Conservation (phyloP, 352 stramenopile species). For the Pythium vanterpoolii region DNA sequence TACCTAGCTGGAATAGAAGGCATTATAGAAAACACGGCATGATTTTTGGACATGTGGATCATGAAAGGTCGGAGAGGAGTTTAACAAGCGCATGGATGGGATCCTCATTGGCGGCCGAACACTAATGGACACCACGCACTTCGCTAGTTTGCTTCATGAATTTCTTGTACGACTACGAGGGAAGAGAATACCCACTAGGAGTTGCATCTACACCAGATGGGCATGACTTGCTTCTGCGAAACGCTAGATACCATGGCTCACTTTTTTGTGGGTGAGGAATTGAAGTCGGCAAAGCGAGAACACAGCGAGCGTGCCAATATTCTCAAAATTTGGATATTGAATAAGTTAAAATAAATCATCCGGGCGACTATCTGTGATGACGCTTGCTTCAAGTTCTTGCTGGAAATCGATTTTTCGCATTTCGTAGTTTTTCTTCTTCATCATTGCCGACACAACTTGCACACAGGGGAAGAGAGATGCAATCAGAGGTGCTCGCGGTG, state of each 20-base stretch:
- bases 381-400: neutral
- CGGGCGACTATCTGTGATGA: neutral
- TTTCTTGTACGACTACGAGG: constrained; percentile 18
- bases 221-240: constrained; percentile 1
- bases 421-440: neutral
- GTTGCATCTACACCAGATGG: neutral
- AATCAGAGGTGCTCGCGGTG: constrained; percentile 69
- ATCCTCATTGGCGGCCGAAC: neutral
- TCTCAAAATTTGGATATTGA: constrained; percentile 12
- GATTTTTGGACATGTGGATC: neutral
- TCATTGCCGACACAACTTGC: neutral
- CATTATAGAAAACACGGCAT: neutral
- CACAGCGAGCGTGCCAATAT: neutral
- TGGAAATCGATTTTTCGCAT: neutral
- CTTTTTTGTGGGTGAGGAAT: too few species aligned
- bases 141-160: too few species aligned
- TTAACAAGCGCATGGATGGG: too few species aligned
- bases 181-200: neutral
- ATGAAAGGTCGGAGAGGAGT: constrained; percentile 22
- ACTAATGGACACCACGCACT: constrained; percentile 16
- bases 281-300: too few species aligned
- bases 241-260: too few species aligned
- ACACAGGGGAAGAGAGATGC: neutral
- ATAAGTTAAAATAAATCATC: constrained; percentile 24
- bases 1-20: constrained; percentile 5